Conservation (phyloP, 305 asterid species). For the Solanum hybrid region DNA sequence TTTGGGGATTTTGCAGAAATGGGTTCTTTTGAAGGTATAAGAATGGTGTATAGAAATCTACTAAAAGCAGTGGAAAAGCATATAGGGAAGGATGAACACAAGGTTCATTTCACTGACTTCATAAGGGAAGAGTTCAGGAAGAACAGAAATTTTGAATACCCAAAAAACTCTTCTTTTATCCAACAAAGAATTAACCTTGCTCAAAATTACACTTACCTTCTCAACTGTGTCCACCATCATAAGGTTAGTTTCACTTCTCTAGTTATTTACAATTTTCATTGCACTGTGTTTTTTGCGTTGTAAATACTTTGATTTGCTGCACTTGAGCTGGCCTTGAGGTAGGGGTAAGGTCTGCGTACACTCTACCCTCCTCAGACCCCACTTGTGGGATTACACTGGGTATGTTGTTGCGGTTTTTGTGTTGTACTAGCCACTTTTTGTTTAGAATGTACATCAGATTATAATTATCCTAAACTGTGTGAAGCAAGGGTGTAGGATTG, state of each 20-base stretch:
- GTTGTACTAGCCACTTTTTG: neutral
- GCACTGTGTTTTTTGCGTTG: neutral
- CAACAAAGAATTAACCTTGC: constrained; percentile 59
- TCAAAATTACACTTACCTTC: constrained; percentile 46
- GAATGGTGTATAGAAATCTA: constrained; percentile 48
- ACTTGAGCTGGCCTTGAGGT: neutral
- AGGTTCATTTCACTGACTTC: constrained; percentile 54
- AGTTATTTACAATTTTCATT: neutral
- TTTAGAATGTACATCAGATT: neutral
- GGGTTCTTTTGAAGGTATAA: neutral
- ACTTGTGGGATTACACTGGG: neutral
- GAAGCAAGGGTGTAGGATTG: neutral
- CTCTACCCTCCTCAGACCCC: neutral
- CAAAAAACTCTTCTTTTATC: constrained; percentile 14
- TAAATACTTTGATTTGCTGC: neutral
- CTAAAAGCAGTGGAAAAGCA: constrained; percentile 61
- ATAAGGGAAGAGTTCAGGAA: constrained; percentile 61
- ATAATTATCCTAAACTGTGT: neutral
- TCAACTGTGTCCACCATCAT: constrained; percentile 78
- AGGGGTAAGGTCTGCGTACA: neutral
- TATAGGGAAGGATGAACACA: constrained; percentile 51
- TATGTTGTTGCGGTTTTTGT: neutral
- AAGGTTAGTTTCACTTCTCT: constrained; percentile 35
- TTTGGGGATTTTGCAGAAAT: neutral
- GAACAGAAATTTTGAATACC: neutral